Evolutionary conservation across 2,329 filamentous ascomycete genomes (phyloP), one percentile per base, ranked within the genome.

Genomic region (Tolypocladium paradoxum): DNA sequence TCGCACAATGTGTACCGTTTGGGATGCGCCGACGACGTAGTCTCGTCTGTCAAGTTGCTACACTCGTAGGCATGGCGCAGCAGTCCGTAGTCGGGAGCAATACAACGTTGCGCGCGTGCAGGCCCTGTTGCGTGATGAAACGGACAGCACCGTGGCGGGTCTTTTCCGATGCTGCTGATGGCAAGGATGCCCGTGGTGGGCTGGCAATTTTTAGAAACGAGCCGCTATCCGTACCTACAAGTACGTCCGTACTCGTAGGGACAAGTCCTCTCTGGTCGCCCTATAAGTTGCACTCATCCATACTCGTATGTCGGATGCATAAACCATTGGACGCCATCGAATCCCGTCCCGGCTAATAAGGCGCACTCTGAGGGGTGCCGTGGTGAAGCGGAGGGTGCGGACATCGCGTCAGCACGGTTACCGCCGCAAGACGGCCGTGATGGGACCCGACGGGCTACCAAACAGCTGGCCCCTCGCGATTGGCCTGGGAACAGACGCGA

Each of bases 391-490:
- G n/a, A n/a, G n/a, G n/a, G n/a, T n/a, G n/a, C n/a, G n/a, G n/a
- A n/a, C n/a, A n/a, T n/a, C n/a, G n/a, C n/a, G 48, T 49, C 48
- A 49, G 48, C 48, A 49, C 34, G 48, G 48, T n/a, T 36, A 35
- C 47, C 47, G 47, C 34, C 22, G 12, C 48, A 49, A 31, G 34
- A 37, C 48, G 34, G 22, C 34, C 47, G 33, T 35, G 16, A 18
- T 6, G 16, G 48, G 9, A 35, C 18, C n/a, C n/a, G n/a, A n/a
- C n/a, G n/a, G n/a, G n/a, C n/a, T 20, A 24, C 3, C 16, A 24
- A 20, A 27, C 34, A 33, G 33, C 34, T 34, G 35, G 34, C 20
- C 20, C 20, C 11, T 18, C 4, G 34, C 37, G 31, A 36, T 36
- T 49, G 33, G 48, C 6, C 34, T 35, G 20, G 48, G 16, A 46